A percentile compares a stretch with the other conserved stretches of the same genome.
Conservation (phyloP, 768 basidiomycete species). For the Phanerochaete sordida region DNA sequence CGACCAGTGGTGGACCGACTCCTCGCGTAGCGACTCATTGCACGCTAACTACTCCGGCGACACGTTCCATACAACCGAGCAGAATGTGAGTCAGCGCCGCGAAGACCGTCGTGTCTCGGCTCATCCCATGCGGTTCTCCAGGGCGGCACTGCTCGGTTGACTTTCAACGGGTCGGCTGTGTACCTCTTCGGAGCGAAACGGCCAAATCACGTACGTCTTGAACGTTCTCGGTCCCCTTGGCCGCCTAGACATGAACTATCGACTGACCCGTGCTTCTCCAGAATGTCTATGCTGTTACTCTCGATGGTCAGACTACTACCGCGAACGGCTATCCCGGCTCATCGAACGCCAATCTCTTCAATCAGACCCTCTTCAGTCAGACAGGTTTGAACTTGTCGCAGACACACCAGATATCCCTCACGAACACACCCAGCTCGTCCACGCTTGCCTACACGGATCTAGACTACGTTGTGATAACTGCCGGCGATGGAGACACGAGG, state of each 20-base stretch:
- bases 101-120: not conserved
- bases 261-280: not conserved
- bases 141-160: not conserved
- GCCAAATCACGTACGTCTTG: constrained; percentile 5
- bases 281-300: not conserved
- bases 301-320: not conserved
- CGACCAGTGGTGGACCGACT: not conserved
- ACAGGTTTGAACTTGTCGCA: not conserved
- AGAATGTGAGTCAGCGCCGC: not conserved
- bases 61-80: constrained; percentile 5
- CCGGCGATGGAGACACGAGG: not conserved
- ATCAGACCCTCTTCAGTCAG: not conserved
- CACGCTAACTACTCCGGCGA: not conserved
- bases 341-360: not conserved
- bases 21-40: not conserved
- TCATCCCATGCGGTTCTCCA: not conserved
- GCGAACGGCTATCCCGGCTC: constrained; percentile 1
- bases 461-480: not conserved
- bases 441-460: not conserved
- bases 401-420: not conserved
- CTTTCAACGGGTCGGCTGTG: constrained; percentile 5
- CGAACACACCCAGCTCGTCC: not conserved
- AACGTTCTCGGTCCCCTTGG: not conserved
- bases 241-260: too few relatives aligned
- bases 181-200: constrained; percentile 1